Conservation (phyloP, 352 stramenopile species). For the Phytophthora hybrid region DNA sequence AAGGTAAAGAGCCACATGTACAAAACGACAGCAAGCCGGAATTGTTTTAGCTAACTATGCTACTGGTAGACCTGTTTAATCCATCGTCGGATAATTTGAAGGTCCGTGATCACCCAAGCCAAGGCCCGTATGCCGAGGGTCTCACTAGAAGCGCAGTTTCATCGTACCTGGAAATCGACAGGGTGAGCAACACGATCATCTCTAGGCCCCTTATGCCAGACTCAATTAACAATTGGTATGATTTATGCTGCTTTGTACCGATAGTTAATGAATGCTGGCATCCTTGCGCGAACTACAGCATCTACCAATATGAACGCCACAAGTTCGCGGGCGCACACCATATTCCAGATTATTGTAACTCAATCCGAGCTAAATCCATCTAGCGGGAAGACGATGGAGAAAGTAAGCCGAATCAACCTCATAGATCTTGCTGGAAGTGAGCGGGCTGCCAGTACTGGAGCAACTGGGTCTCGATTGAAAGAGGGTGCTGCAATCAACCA, state of each 20-base stretch:
- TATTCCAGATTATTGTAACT: constrained; percentile 88
- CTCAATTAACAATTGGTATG: neutral
- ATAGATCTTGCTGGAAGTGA: constrained; percentile 95
- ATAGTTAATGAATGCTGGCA: constrained; percentile 88
- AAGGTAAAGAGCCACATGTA: constrained; percentile 47
- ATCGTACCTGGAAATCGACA: constrained; percentile 84
- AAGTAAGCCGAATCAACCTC: constrained; percentile 88
- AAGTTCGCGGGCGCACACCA: constrained; percentile 83
- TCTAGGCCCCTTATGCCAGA: neutral
- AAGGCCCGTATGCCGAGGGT: constrained; percentile 85
- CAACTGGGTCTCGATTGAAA: constrained; percentile 89
- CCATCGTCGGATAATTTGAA: constrained; percentile 87
- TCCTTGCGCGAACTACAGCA: constrained; percentile 81
- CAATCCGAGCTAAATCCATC: constrained; percentile 76
- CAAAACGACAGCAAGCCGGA: neutral
- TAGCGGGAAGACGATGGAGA: constrained; percentile 84
- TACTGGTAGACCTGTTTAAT: constrained; percentile 80
- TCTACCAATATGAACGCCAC: constrained; percentile 91
- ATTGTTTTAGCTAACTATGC: constrained; percentile 5
- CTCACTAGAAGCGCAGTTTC: constrained; percentile 84
- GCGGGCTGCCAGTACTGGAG: constrained; percentile 89
- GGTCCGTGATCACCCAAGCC: constrained; percentile 86
- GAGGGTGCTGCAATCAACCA: constrained; percentile 96
- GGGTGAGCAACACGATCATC: constrained; percentile 29
- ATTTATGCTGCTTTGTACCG: neutral